phyloP scores from a whole-genome alignment of 2,329 filamentous ascomycete species.

The Ceratocystis alfenasii region DNA sequence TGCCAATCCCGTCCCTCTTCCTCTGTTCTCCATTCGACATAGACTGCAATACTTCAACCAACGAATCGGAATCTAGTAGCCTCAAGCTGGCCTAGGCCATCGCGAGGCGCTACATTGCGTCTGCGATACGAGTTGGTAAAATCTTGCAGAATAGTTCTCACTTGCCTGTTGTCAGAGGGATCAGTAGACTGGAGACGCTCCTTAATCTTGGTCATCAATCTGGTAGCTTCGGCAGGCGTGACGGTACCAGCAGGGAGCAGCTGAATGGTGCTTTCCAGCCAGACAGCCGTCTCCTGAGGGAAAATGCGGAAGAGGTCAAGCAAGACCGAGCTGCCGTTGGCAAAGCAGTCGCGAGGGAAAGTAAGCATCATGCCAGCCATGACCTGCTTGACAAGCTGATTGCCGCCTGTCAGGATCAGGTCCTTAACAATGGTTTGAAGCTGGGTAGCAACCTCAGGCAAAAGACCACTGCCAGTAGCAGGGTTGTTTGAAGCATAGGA shows the following conservation, averaged over 20 bases:
- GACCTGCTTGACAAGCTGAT: constrained; percentile 71
- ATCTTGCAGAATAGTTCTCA: constrained; percentile 78
- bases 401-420: constrained; percentile 58
- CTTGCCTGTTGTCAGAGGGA: constrained; percentile 53
- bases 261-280: constrained; percentile 73
- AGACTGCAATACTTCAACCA: constrained; percentile 26
- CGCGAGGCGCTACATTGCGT: constrained; percentile 86
- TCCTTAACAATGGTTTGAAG: constrained; percentile 62
- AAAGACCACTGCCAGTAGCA: constrained; percentile 47
- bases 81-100: constrained; percentile 78
- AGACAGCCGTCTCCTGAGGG: constrained; percentile 63
- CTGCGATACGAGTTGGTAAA: constrained; percentile 92
- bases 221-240: constrained; percentile 65
- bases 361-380: constrained; percentile 99
- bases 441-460: constrained; percentile 51
- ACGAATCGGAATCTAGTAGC: constrained; percentile 74
- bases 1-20: neutral
- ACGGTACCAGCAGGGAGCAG: constrained; percentile 76
- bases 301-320: constrained; percentile 79
- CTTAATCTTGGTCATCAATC: constrained; percentile 67
- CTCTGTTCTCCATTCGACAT: neutral
- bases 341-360: constrained; percentile 90
- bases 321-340: constrained; percentile 86
- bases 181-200: constrained; percentile 61
- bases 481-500: constrained; percentile 73